These are phyloP conservation scores for Rutstroemia sp. DNA, from an alignment of 2,329 filamentous ascomycete species.

Conservation along the genomic window DNA sequence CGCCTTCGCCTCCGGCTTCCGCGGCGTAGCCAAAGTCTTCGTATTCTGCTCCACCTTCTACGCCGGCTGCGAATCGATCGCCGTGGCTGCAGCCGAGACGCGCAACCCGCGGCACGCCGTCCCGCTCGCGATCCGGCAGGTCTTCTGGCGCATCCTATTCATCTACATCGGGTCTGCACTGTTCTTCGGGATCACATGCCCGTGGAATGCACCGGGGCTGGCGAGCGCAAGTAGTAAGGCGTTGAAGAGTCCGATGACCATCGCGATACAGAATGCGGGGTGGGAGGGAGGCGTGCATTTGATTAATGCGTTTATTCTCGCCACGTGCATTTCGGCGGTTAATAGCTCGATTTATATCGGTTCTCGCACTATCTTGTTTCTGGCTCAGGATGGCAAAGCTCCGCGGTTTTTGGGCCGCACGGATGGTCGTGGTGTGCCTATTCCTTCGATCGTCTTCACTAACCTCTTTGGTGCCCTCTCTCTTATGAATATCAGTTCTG, in stretches of 20 bases:
- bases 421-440: slow-evolving; percentile 53
- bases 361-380: slow-evolving; percentile 66
- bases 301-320: slow-evolving; percentile 70
- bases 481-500: slow-evolving; percentile 68
- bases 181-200: slow-evolving; percentile 69
- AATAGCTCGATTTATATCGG: slow-evolving; percentile 75
- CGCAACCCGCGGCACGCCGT: slow-evolving; percentile 39
- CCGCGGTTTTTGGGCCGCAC: slow-evolving; percentile 63
- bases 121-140: slow-evolving; percentile 69
- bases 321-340: slow-evolving; percentile 64
- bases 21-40: slow-evolving; percentile 57
- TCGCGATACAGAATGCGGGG: slow-evolving; percentile 66
- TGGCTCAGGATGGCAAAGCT: slow-evolving; percentile 67
- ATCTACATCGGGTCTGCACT: slow-evolving; percentile 73
- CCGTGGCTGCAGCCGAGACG: slow-evolving; percentile 47
- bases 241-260: slow-evolving; percentile 64
- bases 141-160: slow-evolving; percentile 88
- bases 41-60: slow-evolving; percentile 66
- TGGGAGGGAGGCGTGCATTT: slow-evolving; percentile 67
- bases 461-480: slow-evolving; percentile 64
- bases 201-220: slow-evolving; percentile 57
- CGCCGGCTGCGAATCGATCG: slow-evolving; percentile 56
- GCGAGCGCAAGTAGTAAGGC: slow-evolving; percentile 55
- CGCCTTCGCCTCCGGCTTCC: slow-evolving; percentile 61
- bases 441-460: slow-evolving; percentile 56